These are phyloP conservation scores for Pelargonium nanum DNA, from an alignment of 345 rosid genomes.

Conservation along the genomic window DNA sequence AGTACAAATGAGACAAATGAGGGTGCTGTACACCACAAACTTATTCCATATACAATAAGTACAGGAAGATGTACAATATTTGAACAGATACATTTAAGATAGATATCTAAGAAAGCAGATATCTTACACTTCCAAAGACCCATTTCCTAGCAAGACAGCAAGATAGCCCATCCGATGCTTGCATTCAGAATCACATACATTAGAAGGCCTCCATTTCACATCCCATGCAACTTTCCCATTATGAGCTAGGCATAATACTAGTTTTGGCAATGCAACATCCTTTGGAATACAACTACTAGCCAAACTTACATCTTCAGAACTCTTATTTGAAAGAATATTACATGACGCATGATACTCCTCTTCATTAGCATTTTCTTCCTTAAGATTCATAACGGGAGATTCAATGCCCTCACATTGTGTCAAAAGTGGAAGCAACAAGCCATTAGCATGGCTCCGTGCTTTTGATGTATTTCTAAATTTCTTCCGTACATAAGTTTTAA, in stretches of 20 bases:
- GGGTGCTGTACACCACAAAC: background rate
- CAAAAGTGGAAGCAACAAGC: constrained; percentile 8
- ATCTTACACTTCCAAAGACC: constrained; percentile 88
- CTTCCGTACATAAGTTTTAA: constrained; percentile 17
- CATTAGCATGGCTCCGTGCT: constrained; percentile 12
- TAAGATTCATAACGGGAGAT: constrained; percentile 17
- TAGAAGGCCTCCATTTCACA: constrained; percentile 70
- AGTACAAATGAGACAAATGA: no score
- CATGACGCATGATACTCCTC: constrained; percentile 15
- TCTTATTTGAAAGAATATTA: constrained; percentile 15
- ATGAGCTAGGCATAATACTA: constrained; percentile 75
- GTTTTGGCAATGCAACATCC: constrained; percentile 57
- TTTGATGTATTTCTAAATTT: constrained; percentile 19
- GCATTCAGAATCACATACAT: constrained; percentile 28
- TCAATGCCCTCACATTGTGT: constrained; percentile 19
- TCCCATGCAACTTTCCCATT: constrained; percentile 93
- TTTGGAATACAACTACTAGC: constrained; percentile 24
- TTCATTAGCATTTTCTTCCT: constrained; percentile 13
- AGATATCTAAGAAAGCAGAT: constrained; percentile 8
- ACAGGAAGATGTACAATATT: background rate
- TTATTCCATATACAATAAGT: constrained; percentile 1
- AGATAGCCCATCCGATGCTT: constrained; percentile 75
- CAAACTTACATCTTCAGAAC: constrained; percentile 9
- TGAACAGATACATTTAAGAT: background rate
- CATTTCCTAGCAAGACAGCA: constrained; percentile 85